A percentile compares a stretch with the other conserved stretches of the same genome.
Evolutionary conservation across 306 rosid species (phyloP).

Genomic region (Fragaria ananassa): DNA sequence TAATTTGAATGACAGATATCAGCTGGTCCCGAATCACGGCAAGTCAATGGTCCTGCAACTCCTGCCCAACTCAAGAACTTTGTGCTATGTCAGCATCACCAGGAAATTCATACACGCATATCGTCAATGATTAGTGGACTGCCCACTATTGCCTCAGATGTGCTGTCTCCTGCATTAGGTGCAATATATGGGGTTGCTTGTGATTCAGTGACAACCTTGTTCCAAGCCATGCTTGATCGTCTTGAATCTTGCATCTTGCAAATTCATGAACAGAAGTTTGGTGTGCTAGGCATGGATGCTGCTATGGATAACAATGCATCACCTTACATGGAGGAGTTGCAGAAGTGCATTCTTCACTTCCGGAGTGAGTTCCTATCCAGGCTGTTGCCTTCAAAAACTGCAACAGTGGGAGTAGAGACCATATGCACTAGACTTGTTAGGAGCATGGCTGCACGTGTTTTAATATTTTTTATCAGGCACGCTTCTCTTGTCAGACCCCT

Average conservation of each 20-base stretch:
- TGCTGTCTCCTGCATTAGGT: conserved; percentile 87
- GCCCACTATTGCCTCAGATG: conserved; percentile 85
- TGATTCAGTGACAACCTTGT: conserved; percentile 81
- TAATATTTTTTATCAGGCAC: conserved; percentile 87
- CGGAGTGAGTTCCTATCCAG: conserved; percentile 81
- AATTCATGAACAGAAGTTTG: conserved; percentile 89
- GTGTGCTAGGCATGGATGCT: conserved; percentile 81
- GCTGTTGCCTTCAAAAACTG: conserved; percentile 62
- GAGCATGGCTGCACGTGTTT: conserved; percentile 91
- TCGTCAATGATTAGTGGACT: conserved; percentile 65
- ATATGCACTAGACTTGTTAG: conserved; percentile 92
- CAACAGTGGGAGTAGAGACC: conserved; percentile 57
- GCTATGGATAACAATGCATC: conserved; percentile 93
- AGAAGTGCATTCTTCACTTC: conserved; percentile 84
- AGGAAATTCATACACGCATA: conserved; percentile 75
- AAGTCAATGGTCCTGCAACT: conserved; percentile 86
- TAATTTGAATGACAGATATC: conserved; percentile 67
- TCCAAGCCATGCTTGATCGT: conserved; percentile 95
- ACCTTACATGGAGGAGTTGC: conserved; percentile 98
- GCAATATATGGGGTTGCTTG: conserved; percentile 90
- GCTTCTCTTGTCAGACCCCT: conserved; percentile 98
- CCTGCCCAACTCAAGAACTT: conserved; percentile 93
- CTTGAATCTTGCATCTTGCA: conserved; percentile 93
- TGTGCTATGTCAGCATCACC: conserved; percentile 80
- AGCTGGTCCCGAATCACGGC: conserved; percentile 95